Evolutionary conservation across 108 stramenopile genomes (phyloP).

Genomic region (Aurantiochytrium sp.): DNA sequence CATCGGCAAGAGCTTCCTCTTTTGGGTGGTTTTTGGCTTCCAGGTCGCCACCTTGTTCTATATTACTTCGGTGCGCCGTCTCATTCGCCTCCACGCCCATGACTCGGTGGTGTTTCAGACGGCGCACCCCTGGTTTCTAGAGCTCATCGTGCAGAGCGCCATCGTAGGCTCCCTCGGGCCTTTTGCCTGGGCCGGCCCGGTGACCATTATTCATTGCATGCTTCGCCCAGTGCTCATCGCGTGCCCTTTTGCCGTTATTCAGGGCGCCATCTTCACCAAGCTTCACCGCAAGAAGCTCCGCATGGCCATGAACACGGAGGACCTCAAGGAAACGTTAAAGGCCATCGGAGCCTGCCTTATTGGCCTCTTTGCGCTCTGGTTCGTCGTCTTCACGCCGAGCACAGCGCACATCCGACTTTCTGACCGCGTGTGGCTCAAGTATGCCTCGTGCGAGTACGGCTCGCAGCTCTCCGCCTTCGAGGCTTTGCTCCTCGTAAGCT

Average conservation of each 20-base stretch:
- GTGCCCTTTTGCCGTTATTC: not conserved
- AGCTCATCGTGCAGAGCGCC: not conserved
- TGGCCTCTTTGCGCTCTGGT: not conserved
- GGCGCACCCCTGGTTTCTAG: not conserved
- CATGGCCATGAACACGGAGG: not conserved
- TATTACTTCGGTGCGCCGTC: not conserved
- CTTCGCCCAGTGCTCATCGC: not conserved
- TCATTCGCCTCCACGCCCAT: not conserved
- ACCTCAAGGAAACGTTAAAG: not conserved
- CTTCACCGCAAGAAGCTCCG: not conserved
- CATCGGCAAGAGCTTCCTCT: not conserved
- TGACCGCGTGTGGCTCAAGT: not conserved
- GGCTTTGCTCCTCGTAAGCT: not conserved
- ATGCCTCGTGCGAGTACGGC: conserved; percentile 1
- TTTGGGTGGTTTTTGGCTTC: not conserved
- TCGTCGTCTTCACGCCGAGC: not conserved
- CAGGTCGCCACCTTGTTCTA: not conserved
- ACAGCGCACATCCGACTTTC: not conserved
- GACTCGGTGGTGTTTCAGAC: not conserved
- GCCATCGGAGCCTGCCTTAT: not conserved
- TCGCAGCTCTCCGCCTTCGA: not conserved
- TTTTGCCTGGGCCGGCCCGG: conserved; percentile 3
- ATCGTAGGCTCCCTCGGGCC: not conserved
- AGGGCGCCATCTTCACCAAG: not conserved
- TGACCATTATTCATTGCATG: not conserved